phyloP scores from a whole-genome alignment of 106 monocot genomes.

The Amphibolis antarctica region DNA sequence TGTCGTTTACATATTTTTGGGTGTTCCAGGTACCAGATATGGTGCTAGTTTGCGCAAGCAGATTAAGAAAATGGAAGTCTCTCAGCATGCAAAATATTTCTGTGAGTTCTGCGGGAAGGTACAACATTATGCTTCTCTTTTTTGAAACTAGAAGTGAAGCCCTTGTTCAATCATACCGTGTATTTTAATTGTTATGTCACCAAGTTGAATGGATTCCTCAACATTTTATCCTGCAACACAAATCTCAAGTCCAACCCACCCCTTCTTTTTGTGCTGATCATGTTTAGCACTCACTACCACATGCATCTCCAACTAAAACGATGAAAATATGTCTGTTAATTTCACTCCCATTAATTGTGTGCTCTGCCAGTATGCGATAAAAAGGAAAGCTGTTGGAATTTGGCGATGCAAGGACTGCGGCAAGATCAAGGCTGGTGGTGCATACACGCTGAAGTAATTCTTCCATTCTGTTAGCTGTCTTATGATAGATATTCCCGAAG shows the following conservation, averaged over 20 bases:
- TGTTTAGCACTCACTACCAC: too few species aligned
- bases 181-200: too few species aligned
- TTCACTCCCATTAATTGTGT: neutral
- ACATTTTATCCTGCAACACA: too few species aligned
- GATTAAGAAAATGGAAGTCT: conserved; percentile 82
- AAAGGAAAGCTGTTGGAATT: conserved; percentile 24
- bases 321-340: too few species aligned
- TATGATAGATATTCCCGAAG: neutral
- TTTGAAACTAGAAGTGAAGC: too few species aligned
- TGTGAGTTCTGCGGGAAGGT: conserved; percentile 80
- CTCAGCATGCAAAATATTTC: conserved; percentile 75
- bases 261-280: too few species aligned
- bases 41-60: conserved; percentile 77
- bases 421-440: conserved; percentile 30
- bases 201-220: too few species aligned
- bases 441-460: conserved; percentile 26
- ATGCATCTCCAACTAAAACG: too few species aligned
- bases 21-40: conserved; percentile 52
- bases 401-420: conserved; percentile 30
- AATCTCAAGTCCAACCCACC: too few species aligned
- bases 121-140: neutral
- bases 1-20: neutral
- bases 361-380: conserved; percentile 12
- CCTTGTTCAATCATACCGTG: too few species aligned
- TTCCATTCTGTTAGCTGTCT: neutral